These are phyloP conservation scores for Gossypium gossypioides DNA, from an alignment of 441 rosid species.

Conservation along the genomic window DNA sequence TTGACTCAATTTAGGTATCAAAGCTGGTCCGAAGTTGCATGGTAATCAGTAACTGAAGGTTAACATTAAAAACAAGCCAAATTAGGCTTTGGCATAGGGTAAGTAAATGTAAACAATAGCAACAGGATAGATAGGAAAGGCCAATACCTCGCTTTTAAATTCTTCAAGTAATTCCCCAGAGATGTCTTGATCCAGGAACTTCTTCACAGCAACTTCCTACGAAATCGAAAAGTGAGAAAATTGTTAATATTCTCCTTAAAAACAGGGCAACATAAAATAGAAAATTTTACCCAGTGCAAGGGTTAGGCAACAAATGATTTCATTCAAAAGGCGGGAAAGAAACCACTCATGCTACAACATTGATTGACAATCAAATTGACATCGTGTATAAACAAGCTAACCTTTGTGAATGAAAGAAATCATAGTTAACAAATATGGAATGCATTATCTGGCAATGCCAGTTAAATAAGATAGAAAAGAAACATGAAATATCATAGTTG, in stretches of 20 bases:
- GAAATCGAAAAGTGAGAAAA: conserved; percentile 17
- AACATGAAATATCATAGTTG: neutral
- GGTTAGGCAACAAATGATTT: neutral
- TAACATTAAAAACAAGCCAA: neutral
- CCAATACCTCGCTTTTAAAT: conserved; percentile 58
- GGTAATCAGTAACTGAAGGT: neutral
- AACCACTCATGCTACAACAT: neutral
- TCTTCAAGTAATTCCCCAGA: conserved; percentile 61
- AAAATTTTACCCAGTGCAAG: neutral
- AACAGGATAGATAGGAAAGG: conserved; percentile 7
- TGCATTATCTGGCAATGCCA: neutral
- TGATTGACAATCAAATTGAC: neutral
- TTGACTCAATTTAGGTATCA: neutral
- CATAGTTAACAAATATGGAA: neutral
- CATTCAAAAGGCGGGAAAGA: neutral
- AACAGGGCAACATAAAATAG: neutral
- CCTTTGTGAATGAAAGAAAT: neutral
- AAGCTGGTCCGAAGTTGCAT: neutral
- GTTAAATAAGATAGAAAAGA: neutral
- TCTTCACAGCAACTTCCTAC: conserved; percentile 73
- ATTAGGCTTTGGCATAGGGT: conserved; percentile 1
- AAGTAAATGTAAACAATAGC: neutral
- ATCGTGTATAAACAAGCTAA: neutral
- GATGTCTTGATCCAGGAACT: conserved; percentile 60
- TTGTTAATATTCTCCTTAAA: neutral